Base-by-base conservation (phyloP, 345 rosid species). In the Iberis pinnata region DNA sequence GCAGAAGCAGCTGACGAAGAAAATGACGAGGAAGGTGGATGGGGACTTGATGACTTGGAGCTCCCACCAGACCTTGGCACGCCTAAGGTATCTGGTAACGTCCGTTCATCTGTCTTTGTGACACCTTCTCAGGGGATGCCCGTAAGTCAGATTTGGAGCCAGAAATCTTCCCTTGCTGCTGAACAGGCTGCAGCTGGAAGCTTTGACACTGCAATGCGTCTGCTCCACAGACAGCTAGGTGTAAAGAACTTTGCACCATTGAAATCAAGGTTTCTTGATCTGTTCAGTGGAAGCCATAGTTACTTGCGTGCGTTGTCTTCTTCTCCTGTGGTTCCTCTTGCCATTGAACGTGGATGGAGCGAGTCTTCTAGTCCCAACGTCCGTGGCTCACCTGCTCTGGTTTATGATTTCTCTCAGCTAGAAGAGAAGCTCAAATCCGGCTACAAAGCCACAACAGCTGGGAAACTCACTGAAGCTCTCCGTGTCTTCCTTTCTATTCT, bases 341-440 rank as follows among this genome's bases (percentile, higher is more conserved):
- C 96, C 12, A 67, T 90, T 53, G 98, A 87, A 65, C 66, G 92
- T 0, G 97, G 95, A 14, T 80, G 89, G 94, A 80, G 40, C 42
- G 92, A 87, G 58, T 76, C 92, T 18, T 63, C 83, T 18, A 84
- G 80, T 64, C 95, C 96, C 9, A 92, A 81, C 45, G 89, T 83
- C 19, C 83, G 96, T 68, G 77, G 88, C 12, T 85, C 88, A 22
- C 98, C 96, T 1, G 89, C 93, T 9, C 78, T 88, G 22, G 76
- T 92, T 27, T 84, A 64, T 69, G 77, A 60, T 71, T 85, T 83
- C 70, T 67, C 93, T 44, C 98, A 84, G 72, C 64, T 81, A 63
- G 96, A 88, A n/a, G 96, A 90, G 67, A 88, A 85, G 73, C 86
- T 92, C 50, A 88, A 81, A 69, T 77, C 88, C 35, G 95, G 96